Conservation (phyloP, 768 basidiomycete genomes). For the Boletus rubescentipes region DNA sequence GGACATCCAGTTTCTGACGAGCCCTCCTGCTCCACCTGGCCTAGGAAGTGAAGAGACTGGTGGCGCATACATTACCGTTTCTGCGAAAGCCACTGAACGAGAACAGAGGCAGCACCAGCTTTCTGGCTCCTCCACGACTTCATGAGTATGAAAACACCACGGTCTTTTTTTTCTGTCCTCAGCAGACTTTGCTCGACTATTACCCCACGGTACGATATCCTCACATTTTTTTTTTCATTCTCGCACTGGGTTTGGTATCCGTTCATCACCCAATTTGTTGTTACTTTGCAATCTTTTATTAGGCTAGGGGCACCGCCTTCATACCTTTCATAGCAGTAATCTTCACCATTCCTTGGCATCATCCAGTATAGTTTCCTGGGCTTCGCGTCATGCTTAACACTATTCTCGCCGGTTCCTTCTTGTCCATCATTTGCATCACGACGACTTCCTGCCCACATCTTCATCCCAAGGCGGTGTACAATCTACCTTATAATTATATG, state of each 20-base stretch:
- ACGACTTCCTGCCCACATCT: constrained; percentile 20
- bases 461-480: constrained; percentile 31
- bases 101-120: constrained; percentile 35
- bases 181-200: constrained; percentile 22
- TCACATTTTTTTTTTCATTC: constrained; percentile 17
- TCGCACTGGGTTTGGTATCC: constrained; percentile 24
- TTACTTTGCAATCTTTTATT: constrained; percentile 20
- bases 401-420: constrained; percentile 17
- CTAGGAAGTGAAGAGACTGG: constrained; percentile 69
- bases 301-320: constrained; percentile 18
- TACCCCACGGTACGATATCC: constrained; percentile 31
- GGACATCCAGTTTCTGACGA: constrained; percentile 55
- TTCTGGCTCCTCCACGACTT: constrained; percentile 25
- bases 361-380: constrained; percentile 28
- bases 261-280: constrained; percentile 22
- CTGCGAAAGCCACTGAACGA: constrained; percentile 75
- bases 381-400: constrained; percentile 27
- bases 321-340: constrained; percentile 35
- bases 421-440: constrained; percentile 31
- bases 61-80: constrained; percentile 84
- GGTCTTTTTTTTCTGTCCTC: constrained; percentile 14
- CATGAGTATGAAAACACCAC: constrained; percentile 29
- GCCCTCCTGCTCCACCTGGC: constrained; percentile 70
- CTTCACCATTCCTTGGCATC: constrained; percentile 27
- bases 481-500: constrained; percentile 36